Percentiles rank a stretch among this genome's conserved stretches.
phyloP scores from a whole-genome alignment of 352 stramenopile genomes.

The Globisporangium canariense region DNA sequence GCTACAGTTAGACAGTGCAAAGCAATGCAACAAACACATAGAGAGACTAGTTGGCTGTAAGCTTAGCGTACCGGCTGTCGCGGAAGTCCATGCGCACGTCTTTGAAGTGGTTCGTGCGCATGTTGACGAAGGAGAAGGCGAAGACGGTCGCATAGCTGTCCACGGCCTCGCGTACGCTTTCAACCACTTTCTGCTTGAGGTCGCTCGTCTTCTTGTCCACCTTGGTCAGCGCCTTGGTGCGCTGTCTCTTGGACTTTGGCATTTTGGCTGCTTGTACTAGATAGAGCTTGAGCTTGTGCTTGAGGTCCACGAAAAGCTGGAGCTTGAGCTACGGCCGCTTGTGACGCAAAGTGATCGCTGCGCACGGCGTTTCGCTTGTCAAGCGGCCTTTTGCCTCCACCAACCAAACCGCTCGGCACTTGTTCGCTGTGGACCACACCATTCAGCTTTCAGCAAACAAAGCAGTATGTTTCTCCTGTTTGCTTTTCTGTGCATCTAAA shows the following conservation, averaged over 20 bases:
- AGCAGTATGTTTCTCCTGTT: too few relatives aligned
- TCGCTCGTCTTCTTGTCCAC: slow-evolving; percentile 95
- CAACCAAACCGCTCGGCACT: slow-evolving; percentile 40
- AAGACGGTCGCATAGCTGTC: slow-evolving; percentile 93
- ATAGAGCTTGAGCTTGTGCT: background rate
- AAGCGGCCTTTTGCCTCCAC: slow-evolving; percentile 25
- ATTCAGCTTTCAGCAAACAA: too few relatives aligned
- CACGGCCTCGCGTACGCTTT: slow-evolving; percentile 91
- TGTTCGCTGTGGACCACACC: too few relatives aligned
- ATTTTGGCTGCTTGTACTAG: slow-evolving; percentile 30
- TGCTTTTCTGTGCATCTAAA: too few relatives aligned
- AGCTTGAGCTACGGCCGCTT: slow-evolving; percentile 7
- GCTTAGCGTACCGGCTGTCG: slow-evolving; percentile 69
- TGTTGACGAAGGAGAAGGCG: slow-evolving; percentile 98
- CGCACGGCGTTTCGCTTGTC: slow-evolving; percentile 20
- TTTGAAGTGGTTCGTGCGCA: slow-evolving; percentile 98
- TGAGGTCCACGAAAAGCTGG: background rate
- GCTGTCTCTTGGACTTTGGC: slow-evolving; percentile 87
- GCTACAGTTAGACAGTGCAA: background rate
- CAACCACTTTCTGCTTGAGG: slow-evolving; percentile 95
- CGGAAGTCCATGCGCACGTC: slow-evolving; percentile 96
- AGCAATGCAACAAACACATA: background rate
- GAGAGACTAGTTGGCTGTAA: background rate
- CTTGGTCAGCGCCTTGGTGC: slow-evolving; percentile 92
- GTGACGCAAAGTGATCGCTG: slow-evolving; percentile 13